These are phyloP conservation scores for Castanea crenata DNA, from an alignment of 306 rosid genomes.

Conservation along the genomic window DNA sequence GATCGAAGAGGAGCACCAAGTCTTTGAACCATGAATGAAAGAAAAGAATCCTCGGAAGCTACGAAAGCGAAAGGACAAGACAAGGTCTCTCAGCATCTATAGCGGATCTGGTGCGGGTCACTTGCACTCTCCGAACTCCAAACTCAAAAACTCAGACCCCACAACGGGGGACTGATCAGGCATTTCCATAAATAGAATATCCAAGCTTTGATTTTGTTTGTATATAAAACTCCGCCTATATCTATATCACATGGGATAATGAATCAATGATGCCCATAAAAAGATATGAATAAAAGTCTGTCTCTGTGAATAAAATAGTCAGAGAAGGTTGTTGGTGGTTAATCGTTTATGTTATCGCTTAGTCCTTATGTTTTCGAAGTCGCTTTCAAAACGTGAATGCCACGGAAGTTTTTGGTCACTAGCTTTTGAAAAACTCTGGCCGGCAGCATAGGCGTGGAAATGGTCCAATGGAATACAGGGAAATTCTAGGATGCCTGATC, in stretches of 20 bases:
- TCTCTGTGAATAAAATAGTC: no score
- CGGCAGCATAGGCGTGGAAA: no score
- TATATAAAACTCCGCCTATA: no score
- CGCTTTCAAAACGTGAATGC: neutral
- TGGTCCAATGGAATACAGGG: no score
- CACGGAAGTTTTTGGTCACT: neutral
- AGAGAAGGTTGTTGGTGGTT: neutral
- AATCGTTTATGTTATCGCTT: no score
- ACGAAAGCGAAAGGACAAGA: neutral
- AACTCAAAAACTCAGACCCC: neutral
- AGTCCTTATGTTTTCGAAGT: neutral
- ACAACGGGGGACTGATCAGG: conserved; percentile 5
- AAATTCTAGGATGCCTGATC: no score
- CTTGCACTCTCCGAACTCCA: conserved; percentile 4
- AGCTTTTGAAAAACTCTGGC: no score
- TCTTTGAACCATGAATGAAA: conserved; percentile 27
- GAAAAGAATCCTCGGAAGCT: neutral
- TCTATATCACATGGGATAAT: neutral
- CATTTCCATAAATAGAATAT: neutral
- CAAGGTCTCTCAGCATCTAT: conserved; percentile 18
- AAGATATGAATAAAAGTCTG: neutral
- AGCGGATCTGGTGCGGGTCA: conserved; percentile 45
- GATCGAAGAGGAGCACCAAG: conserved; percentile 29
- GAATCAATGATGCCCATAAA: no score
- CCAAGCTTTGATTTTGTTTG: neutral